Base-by-base conservation (phyloP, 164 flowering plant genomes). In the Vitis vinifera region DNA sequence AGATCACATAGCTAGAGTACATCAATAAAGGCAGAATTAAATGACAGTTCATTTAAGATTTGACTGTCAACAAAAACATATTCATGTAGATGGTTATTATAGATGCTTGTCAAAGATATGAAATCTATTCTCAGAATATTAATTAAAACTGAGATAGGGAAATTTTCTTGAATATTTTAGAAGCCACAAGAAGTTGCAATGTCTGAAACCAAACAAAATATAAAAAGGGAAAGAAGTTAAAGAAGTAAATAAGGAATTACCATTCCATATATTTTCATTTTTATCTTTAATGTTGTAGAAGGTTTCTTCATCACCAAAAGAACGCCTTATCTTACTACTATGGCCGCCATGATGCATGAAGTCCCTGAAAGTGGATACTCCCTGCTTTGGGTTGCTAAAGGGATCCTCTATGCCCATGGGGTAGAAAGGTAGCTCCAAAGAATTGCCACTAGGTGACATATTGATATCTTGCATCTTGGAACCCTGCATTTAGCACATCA, bases 401-500 rank as follows among this genome's bases (percentile, higher is more conserved):
- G 74, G 44, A 66, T 80, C 59, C 57, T 23, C 30, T 16, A 16
- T 56, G 57, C 59, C 63, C 49, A 67, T 55, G 49, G 85, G 65
- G 57, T 70, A 79, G 58, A 65, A 69, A 58, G 70, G 77, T 60
- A 71, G 15, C 13, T 78, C 78, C 27, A 63, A 65, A 65, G 72
- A 52, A 71, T 67, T 68, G 71, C 66, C 60, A 74, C 68, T 53
- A 16, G 65, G 69, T 30, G 84, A 79, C 71, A 68, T 63, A 55
- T 77, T 66, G 15, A 61, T 59, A 73, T 82, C 86, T 76, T 74
- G 80, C 75, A 83, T 61, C 71, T 75, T 61, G 59, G 74, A 31
- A 70, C 78, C 84, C 97, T 89, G 84, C 77, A 82, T 61, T 66
- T 52, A 19, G 27, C 23, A 53, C 55, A 65, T 14, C 64, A 62